Conservation (phyloP, 2,329 filamentous ascomycete species). For the Neospermospora avenae region DNA sequence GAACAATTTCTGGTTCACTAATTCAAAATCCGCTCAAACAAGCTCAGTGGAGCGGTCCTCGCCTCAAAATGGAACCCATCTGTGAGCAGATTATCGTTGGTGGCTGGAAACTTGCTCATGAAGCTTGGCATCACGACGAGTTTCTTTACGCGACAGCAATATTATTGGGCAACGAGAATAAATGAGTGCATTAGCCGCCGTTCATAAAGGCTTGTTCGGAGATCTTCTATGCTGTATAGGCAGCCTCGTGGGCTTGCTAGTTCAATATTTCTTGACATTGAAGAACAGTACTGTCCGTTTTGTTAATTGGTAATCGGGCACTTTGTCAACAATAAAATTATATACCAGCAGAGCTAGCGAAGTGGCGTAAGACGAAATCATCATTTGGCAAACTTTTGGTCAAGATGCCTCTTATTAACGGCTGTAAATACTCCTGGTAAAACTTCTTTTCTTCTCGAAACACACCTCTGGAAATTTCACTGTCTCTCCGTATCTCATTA, state of each 20-base stretch:
- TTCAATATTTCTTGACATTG: neutral
- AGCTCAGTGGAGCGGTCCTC: conserved; percentile 3
- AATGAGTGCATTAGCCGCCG: neutral
- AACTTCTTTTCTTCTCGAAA: neutral
- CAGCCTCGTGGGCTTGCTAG: neutral
- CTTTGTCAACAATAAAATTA: no score
- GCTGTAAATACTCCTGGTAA: conserved; percentile 33
- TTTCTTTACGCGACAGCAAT: neutral
- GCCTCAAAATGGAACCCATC: neutral
- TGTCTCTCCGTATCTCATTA: neutral
- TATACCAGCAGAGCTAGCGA: no score
- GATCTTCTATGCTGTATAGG: neutral
- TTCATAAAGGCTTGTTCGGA: neutral
- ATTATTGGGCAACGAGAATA: neutral
- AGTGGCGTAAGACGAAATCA: neutral
- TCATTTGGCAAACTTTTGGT: neutral
- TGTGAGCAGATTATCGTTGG: conserved; percentile 1
- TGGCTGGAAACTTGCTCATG: conserved; percentile 18
- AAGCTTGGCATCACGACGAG: conserved; percentile 1
- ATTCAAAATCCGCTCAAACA: conserved; percentile 12
- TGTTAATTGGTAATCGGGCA: no score
- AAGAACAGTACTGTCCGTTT: no score
- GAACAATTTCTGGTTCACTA: neutral
- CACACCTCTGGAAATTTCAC: neutral
- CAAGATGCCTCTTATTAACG: conserved; percentile 32